Conservation (phyloP, 345 rosid species). For the Psidium guajava region DNA sequence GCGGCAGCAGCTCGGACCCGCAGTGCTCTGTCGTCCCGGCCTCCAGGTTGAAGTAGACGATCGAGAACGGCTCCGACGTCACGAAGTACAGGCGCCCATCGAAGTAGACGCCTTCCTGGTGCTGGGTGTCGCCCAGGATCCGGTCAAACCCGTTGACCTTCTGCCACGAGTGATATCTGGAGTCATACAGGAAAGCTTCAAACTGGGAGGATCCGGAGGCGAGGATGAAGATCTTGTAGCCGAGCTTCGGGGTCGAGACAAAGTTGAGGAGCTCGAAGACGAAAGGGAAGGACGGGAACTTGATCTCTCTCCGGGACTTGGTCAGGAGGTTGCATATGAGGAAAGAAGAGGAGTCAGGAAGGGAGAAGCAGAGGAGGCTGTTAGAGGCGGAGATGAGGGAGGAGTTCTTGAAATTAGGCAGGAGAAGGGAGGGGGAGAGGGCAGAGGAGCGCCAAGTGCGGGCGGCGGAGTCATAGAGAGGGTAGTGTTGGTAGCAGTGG, state of each 20-base stretch:
- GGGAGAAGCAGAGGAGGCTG: constrained; percentile 55
- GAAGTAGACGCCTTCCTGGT: constrained; percentile 51
- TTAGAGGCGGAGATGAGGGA: constrained; percentile 55
- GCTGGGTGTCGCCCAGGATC: constrained; percentile 21
- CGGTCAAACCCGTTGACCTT: constrained; percentile 29
- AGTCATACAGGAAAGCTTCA: constrained; percentile 47
- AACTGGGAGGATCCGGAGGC: constrained; percentile 17
- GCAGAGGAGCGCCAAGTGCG: constrained; percentile 48
- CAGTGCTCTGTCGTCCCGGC: constrained; percentile 32
- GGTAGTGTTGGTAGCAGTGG: constrained; percentile 31
- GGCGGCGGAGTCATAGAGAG: constrained; percentile 43
- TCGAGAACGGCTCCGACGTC: constrained; percentile 53
- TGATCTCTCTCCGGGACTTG: constrained; percentile 43
- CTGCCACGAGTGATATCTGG: constrained; percentile 39
- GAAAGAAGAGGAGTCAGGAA: constrained; percentile 36
- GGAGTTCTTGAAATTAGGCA: constrained; percentile 13
- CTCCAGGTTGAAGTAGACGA: constrained; percentile 35
- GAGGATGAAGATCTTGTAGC: constrained; percentile 56
- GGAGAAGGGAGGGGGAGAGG: constrained; percentile 22
- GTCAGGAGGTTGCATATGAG: constrained; percentile 56
- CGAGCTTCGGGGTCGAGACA: constrained; percentile 23
- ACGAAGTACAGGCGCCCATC: constrained; percentile 47
- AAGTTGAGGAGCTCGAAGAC: constrained; percentile 51
- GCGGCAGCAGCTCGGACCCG: constrained; percentile 16
- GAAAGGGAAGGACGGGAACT: constrained; percentile 57